Conservation (phyloP, 805 yeast genomes). For the Cyberlindnera bimundalis region DNA sequence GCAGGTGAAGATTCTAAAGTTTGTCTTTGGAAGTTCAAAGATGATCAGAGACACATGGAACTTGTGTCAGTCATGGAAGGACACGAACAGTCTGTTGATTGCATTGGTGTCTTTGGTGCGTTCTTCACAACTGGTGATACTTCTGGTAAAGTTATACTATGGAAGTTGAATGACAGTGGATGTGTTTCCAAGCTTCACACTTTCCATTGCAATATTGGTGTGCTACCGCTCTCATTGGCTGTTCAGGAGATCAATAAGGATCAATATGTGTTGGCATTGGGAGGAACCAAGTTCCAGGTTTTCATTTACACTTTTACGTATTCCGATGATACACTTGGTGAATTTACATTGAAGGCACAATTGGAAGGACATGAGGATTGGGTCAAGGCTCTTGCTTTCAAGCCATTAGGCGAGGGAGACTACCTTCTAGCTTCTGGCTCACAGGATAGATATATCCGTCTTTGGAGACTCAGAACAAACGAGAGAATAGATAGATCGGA, state of each 20-base stretch:
- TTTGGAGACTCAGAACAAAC: conserved; percentile 73
- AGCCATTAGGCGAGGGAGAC: conserved; percentile 44
- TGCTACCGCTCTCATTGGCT: conserved; percentile 44
- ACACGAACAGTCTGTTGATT: conserved; percentile 51
- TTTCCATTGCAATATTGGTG: conserved; percentile 41
- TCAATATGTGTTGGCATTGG: conserved; percentile 56
- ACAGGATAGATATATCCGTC: conserved; percentile 86
- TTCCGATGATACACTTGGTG: conserved; percentile 8
- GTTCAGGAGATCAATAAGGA: conserved; percentile 30
- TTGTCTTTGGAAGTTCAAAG: conserved; percentile 50
- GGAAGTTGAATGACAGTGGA: conserved; percentile 35
- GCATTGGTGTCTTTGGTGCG: conserved; percentile 39
- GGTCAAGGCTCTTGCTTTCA: conserved; percentile 72
- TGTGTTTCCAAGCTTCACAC: conserved; percentile 29
- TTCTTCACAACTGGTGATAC: conserved; percentile 62
- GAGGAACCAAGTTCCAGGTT: conserved; percentile 60
- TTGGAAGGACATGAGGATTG: conserved; percentile 95
- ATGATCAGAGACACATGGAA: conserved; percentile 15
- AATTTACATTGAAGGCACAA: conserved; percentile 42
- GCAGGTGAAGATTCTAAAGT: conserved; percentile 66
- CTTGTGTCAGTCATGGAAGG: conserved; percentile 31
- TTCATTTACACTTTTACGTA: conserved; percentile 49
- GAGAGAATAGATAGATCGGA: conserved; percentile 54
- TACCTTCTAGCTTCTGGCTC: conserved; percentile 82
- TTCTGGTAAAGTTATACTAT: conserved; percentile 52